Base-by-base conservation (phyloP, 2,329 filamentous ascomycete species). In the Podosphaera aphanis region DNA sequence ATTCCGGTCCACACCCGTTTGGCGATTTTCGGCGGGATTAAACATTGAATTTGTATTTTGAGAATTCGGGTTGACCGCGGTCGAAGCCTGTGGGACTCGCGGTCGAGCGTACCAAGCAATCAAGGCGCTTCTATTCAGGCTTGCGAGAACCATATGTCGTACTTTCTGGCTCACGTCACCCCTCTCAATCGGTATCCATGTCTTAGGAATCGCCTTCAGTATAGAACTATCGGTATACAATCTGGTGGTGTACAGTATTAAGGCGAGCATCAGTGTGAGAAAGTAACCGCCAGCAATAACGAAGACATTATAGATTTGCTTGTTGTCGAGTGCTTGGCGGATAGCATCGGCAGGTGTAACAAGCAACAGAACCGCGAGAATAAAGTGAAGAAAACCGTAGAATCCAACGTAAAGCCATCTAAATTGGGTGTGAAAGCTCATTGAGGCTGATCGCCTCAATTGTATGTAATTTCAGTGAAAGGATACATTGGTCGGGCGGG, bases 151-250 rank as follows among this genome's bases (percentile, higher is more conserved):
- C 64, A 93, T 74, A 52, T 74, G 72, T 56, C 82, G 70, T 35
- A 94, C 83, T 46, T 70, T 69, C 52, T 75, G 77, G 39, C 72
- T 73, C 39, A 94, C 73, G 59, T 94, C 85, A 51, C 79, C 81
- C 59, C 83, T 82, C 54, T 90, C 83, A 50, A 93, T 69, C 0
- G 86, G 86, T 15, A 93, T 73, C 71, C 83, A 92, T 46, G 74
- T 66, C 60, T 88, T 90, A 1, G 90, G 90, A 48, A 98, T 93
- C 3, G 74, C 77, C 16, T 77, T 73, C 7, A 95, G 69, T 7
- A 82, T 76, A 40, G 71, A 80, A 50, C 83, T 76, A 56, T 83
- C 92, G 45, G 88, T 83, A 62, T 88, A 94, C 18, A 94, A 71
- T n/a, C 90, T 71, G 45, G 77, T 74, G 46, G 77, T 71, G 60